These are phyloP conservation scores for Aureobasidium zeae DNA, from an alignment of 2,329 filamentous ascomycete species.

Conservation along the genomic window DNA sequence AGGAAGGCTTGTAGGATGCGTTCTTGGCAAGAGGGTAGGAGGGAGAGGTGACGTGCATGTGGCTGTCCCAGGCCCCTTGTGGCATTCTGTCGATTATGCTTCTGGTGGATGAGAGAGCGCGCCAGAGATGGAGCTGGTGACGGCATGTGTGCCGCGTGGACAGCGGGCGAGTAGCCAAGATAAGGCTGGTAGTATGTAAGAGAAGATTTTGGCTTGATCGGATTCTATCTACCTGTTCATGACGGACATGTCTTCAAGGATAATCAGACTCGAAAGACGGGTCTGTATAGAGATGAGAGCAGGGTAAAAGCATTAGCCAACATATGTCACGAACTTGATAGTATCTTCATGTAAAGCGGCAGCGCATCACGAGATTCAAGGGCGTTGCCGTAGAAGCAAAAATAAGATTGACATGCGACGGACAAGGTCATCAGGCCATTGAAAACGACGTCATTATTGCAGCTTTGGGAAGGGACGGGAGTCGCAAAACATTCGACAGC, in stretches of 20 bases:
- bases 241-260: too few relatives aligned
- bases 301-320: too few relatives aligned
- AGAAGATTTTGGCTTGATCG: too few relatives aligned
- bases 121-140: background rate
- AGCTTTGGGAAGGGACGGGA: conserved; percentile 1
- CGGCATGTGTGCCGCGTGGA: background rate
- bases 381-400: conserved; percentile 14
- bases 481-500: conserved; percentile 9
- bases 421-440: conserved; percentile 6
- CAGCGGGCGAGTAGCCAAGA: too few relatives aligned
- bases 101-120: background rate
- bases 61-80: conserved; percentile 48
- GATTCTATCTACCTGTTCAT: too few relatives aligned
- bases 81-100: conserved; percentile 30
- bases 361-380: too few relatives aligned
- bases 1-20: conserved; percentile 44
- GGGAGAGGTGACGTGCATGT: conserved; percentile 55
- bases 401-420: background rate
- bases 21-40: conserved; percentile 40
- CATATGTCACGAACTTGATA: too few relatives aligned
- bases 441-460: conserved; percentile 4
- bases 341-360: too few relatives aligned
- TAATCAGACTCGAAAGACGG: too few relatives aligned
- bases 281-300: too few relatives aligned
- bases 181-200: too few relatives aligned